Base-by-base conservation (phyloP, 2,329 filamentous ascomycete species). In the Colletotrichum navitas region DNA sequence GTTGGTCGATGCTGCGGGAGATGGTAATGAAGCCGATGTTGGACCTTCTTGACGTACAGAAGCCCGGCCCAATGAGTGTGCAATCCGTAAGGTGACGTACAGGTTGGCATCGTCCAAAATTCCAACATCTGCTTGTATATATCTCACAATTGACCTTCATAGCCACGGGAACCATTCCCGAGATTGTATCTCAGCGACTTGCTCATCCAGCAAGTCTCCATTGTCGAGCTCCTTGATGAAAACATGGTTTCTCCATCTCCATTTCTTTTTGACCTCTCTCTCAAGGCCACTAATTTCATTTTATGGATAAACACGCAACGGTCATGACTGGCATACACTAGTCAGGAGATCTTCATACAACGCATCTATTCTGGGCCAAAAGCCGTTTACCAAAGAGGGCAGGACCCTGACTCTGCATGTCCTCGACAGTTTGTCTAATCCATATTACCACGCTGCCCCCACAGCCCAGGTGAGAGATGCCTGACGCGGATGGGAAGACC, bases 321-420 rank as follows among this genome's bases (percentile, higher is more conserved):
- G 7, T 26, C 24, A 29, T 52, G 45, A n/a, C 34, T 11, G 18
- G 29, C 16, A 62, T 36, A 36, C 8, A 11, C 10, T 36, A 34
- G 32, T 43, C n/a, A 26, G 61, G 54, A 69, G 69, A 72, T 69
- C 69, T 55, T 69, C 65, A 39, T 21, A 52, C 59, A 54, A 24
- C 11, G n/a, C 34, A 49, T 68, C 59, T 54, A 49, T 41, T 41
- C 26, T 6, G 34, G 60, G 14, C 45, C 63, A 34, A 47, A 51
- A 26, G 55, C 21, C 45, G 18, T 60, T 47, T 16, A 41, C 52
- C 60, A 11, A 69, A 68, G 45, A 32, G 68, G 69, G 68, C 52
- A 68, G 45, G 65, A 71, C 68, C 68, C 68, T 64, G 65, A 55
- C 43, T 49, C 52, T 55, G 61, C 65, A 67, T 71, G 45, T 63